Base-by-base conservation (phyloP, 805 yeast genomes). In the Yarrowia sp. region DNA sequence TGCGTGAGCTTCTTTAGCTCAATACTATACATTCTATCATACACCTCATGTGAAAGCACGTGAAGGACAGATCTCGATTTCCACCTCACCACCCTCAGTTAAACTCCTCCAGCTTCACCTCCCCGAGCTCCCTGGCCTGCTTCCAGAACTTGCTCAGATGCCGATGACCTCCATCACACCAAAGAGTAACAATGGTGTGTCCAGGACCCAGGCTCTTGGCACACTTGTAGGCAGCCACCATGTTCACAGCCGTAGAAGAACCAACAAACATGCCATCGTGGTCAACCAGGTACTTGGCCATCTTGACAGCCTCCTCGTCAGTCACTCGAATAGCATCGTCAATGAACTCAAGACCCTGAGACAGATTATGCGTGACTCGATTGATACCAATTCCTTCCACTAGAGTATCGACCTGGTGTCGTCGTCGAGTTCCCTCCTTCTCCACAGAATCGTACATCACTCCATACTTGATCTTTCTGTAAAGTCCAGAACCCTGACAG, bases 321-420 rank as follows among this genome's bases (percentile, higher is more conserved):
- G 86, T 78, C 1, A 94, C 97, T 69, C 92, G 81, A 19, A 91
- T 82, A 0, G 97, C 88, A 71, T 88, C 93, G 75, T 92, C 97
- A 14, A 94, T 87, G 69, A 77, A 83, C 1, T 77, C 75, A 73
- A 90, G 92, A 1, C 92, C 98, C 63, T 83, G 84, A 56, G 82
- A 79, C 77, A 94, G 91, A 77, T 94, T 94, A 74, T 85, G 84
- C 0, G 99, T 94, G 35, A 95, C 80, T 71, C 99, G 82, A 73
- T 92, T 95, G 69, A 94, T 79, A 0, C 99, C 99, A 38, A 94
- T 89, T 0, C 99, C 99, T 78, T 94, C 99, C 3, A 94, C 88
- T 1, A 93, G 75, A 0, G 98, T 95, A 77, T 94, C 99, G 1
- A 94, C 98, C 78, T 94, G 99, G 77, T 95, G 98, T 73, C 99